Conservation (phyloP, 768 basidiomycete species). For the Clavulina sp. region DNA sequence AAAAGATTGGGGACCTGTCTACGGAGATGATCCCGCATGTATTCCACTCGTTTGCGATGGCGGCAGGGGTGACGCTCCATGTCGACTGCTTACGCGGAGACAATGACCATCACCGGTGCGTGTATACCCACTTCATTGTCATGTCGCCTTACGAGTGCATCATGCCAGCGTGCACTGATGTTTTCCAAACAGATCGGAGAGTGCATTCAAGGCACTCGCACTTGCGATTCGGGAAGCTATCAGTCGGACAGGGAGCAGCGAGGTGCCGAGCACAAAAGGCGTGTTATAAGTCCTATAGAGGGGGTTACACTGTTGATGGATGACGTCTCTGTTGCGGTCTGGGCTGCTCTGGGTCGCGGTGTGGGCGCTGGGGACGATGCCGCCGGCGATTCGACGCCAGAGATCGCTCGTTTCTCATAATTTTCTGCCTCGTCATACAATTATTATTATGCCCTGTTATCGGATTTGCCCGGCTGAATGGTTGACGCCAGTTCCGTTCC, state of each 20-base stretch:
- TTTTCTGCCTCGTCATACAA: too few species aligned
- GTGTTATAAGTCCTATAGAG: conserved; percentile 58
- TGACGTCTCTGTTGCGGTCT: too few species aligned
- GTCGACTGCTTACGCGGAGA: conserved; percentile 87
- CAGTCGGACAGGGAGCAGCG: conserved; percentile 68
- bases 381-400: too few species aligned
- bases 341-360: too few species aligned
- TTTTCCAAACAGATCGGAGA: conserved; percentile 86
- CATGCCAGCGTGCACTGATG: background rate
- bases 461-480: too few species aligned
- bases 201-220: conserved; percentile 95
- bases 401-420: too few species aligned
- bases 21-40: conserved; percentile 98
- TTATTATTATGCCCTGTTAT: too few species aligned
- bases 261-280: conserved; percentile 94
- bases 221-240: conserved; percentile 93
- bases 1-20: conserved; percentile 87
- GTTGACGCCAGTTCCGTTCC: too few species aligned
- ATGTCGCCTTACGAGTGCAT: background rate
- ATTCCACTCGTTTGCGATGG: conserved; percentile 95
- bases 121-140: background rate
- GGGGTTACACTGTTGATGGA: too few species aligned
- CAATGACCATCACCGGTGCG: conserved; percentile 94
- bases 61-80: conserved; percentile 84
- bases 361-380: too few species aligned